Percentiles rank a stretch among this genome's conserved stretches.
phyloP scores from a whole-genome alignment of 305 asterid genomes.

The Lippia alba region DNA sequence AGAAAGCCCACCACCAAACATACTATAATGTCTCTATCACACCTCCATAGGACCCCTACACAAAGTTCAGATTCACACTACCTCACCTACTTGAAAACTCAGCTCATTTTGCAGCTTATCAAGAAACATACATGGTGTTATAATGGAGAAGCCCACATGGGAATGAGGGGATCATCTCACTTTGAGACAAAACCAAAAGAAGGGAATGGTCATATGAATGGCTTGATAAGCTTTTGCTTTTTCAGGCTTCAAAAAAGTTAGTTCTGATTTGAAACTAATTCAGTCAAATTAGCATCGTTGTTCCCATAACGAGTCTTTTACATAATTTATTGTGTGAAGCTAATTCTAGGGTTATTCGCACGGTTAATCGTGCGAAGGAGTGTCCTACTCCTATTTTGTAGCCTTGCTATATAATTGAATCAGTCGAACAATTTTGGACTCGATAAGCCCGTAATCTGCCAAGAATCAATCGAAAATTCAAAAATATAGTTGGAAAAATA shows the following conservation, averaged over 20 bases:
- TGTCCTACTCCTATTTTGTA: too few species aligned
- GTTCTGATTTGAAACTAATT: neutral
- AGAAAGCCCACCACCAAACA: slow-evolving; percentile 39
- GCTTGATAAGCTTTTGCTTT: slow-evolving; percentile 32
- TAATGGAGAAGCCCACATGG: slow-evolving; percentile 46
- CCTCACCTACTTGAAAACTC: neutral
- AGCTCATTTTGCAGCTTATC: neutral
- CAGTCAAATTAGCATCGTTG: too few species aligned
- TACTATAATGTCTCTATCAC: slow-evolving; percentile 1
- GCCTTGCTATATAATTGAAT: too few species aligned
- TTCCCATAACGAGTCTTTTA: too few species aligned
- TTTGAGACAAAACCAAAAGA: slow-evolving; percentile 44
- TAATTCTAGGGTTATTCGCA: too few species aligned
- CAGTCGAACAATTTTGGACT: too few species aligned
- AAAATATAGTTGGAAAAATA: too few species aligned
- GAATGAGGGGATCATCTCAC: slow-evolving; percentile 33
- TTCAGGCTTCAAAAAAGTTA: slow-evolving; percentile 21
- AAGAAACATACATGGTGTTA: slow-evolving; percentile 32
- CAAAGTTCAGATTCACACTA: slow-evolving; percentile 30
- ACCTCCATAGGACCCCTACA: slow-evolving; percentile 37
- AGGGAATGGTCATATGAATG: slow-evolving; percentile 36
- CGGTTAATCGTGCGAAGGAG: too few species aligned
- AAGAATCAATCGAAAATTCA: too few species aligned
- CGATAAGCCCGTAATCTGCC: too few species aligned
- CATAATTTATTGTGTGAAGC: too few species aligned